Conservation (phyloP, 192 early-diverging fungal genomes). For the Gigaspora rosea region DNA sequence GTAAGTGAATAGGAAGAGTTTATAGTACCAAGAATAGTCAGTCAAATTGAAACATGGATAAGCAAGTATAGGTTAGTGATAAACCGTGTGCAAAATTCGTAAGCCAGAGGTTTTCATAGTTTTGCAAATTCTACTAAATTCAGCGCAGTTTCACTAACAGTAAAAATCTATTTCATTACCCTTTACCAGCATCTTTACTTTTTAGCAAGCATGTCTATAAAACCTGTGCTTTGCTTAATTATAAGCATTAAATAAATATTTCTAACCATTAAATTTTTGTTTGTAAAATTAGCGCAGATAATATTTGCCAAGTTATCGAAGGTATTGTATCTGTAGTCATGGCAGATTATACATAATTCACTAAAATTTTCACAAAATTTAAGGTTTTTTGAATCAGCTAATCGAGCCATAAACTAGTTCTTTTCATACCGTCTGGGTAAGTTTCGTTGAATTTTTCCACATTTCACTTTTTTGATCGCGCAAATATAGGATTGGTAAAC, state of each 20-base stretch:
- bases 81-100: too few relatives aligned
- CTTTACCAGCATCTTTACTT: too few relatives aligned
- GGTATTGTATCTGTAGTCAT: not conserved
- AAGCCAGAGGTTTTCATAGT: too few relatives aligned
- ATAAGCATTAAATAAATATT: not conserved
- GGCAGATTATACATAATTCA: not conserved
- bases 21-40: too few relatives aligned
- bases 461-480: not conserved
- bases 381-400: not conserved
- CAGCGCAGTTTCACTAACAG: too few relatives aligned
- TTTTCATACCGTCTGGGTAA: not conserved
- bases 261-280: not conserved
- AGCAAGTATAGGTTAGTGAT: too few relatives aligned
- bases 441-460: not conserved
- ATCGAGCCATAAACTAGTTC: conserved; percentile 5
- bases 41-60: too few relatives aligned
- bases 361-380: not conserved
- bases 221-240: too few relatives aligned
- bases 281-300: not conserved
- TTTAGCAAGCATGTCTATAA: too few relatives aligned
- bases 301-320: not conserved
- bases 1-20: too few relatives aligned
- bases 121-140: too few relatives aligned
- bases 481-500: not conserved
- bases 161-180: too few relatives aligned